Evolutionary conservation across 768 basidiomycete species (phyloP), one percentile per base, ranked within the genome.

Genomic region (Russula earlei): DNA sequence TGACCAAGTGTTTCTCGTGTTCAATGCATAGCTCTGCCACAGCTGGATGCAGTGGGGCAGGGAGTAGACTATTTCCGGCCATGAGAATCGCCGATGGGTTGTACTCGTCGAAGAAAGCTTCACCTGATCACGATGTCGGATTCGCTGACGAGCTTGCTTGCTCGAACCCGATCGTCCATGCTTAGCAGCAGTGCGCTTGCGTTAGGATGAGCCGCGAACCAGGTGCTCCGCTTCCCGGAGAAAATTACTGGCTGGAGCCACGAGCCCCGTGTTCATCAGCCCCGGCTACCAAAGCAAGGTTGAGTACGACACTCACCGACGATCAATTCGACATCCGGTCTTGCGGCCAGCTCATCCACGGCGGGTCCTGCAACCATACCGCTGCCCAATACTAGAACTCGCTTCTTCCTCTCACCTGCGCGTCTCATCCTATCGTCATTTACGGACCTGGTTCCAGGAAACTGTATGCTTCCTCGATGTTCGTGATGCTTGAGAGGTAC

Each of bases 301-400:
- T 2, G 20, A 33, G n/a, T 29, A 41, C 19, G 25, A 33, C 22
- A 77, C 84, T 65, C 59, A 92, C 92, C 92, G 58, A 96, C 81
- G 5, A 87, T 68, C 27, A 96, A 69, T 52, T 84, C 75, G 0
- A 93, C 71, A 60, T 90, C 85, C 0, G 65, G 62, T 53, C 82
- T 72, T 60, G 74, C 74, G 41, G 80, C 78, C 47, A 96, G 76
- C 64, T 86, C 79, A 49, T 87, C 80, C 3, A 91, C 83, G 0
- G 89, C 88, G 15, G 94, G 94, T 2, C 85, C 86, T 5, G 92
- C 91, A 19, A 97, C 94, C 83, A 96, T 91, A n/a, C 94, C 94
- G 52, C 88, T 91, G 8, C 94, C 94, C 2, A 97, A 76, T 64
- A 96, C 73, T 33, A 97, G 68, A 0, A 93, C 77, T 63, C 76